phyloP scores from a whole-genome alignment of 148 eudicot genomes.

The Drosera capensis region DNA sequence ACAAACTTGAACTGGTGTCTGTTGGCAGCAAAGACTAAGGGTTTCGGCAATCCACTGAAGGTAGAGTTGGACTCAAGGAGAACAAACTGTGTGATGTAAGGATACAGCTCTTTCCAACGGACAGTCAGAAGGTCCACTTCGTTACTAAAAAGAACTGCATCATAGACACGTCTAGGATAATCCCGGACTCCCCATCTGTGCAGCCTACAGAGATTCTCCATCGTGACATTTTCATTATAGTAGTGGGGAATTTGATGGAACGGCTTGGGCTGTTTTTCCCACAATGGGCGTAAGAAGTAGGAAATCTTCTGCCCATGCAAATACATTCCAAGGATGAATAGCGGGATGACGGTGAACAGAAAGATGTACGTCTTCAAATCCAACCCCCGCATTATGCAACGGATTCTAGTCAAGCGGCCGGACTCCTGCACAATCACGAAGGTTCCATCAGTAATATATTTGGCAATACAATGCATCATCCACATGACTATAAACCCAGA shows the following conservation, averaged over 20 bases:
- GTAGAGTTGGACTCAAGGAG: slow-evolving; percentile 13
- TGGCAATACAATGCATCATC: too few species aligned
- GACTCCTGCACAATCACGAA: slow-evolving; percentile 4
- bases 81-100: slow-evolving; percentile 10
- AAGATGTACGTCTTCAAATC: slow-evolving; percentile 9
- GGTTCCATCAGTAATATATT: neutral
- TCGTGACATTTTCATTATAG: slow-evolving; percentile 8
- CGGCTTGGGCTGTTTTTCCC: slow-evolving; percentile 13
- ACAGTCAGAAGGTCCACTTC: slow-evolving; percentile 10
- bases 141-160: slow-evolving; percentile 11
- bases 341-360: slow-evolving; percentile 5
- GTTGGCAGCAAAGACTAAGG: slow-evolving; percentile 4
- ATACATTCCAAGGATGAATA: slow-evolving; percentile 3
- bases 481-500: too few species aligned
- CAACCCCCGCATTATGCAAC: slow-evolving; percentile 8
- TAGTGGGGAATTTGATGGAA: slow-evolving; percentile 9
- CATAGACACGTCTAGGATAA: slow-evolving; percentile 11
- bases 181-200: slow-evolving; percentile 12
- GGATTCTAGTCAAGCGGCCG: slow-evolving; percentile 4
- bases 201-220: slow-evolving; percentile 9
- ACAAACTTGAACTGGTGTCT: slow-evolving; percentile 6
- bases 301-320: slow-evolving; percentile 12
- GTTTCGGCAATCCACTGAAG: slow-evolving; percentile 8
- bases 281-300: slow-evolving; percentile 7
- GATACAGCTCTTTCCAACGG: slow-evolving; percentile 11